Conservation (phyloP, 1,284 basidiomycete species). For the Cryptococcus maquisensis region DNA sequence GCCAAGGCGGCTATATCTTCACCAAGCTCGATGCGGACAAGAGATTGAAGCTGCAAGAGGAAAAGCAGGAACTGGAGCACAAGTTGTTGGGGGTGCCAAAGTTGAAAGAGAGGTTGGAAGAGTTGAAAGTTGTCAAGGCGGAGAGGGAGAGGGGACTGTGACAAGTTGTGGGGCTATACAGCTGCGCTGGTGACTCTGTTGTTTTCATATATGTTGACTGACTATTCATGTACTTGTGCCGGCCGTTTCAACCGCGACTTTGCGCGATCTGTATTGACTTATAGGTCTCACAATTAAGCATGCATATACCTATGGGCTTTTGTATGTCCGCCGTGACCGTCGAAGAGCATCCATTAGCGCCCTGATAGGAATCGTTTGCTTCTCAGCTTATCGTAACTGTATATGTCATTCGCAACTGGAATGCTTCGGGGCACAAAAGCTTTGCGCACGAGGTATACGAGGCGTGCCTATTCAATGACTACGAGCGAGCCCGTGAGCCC, state of each 20-base stretch:
- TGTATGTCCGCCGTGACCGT: too few relatives aligned
- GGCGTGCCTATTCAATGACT: too few relatives aligned
- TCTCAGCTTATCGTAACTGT: too few relatives aligned
- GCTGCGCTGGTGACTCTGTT: too few relatives aligned
- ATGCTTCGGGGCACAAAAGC: too few relatives aligned
- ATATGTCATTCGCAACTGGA: too few relatives aligned
- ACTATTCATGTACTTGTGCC: not conserved
- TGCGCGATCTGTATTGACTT: conserved; percentile 19
- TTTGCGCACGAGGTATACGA: too few relatives aligned
- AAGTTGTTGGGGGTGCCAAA: conserved; percentile 81
- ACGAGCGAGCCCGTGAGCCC: too few relatives aligned
- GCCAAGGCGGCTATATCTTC: conserved; percentile 59
- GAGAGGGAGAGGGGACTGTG: conserved; percentile 23
- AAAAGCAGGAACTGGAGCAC: conserved; percentile 78
- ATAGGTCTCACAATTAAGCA: conserved; percentile 23
- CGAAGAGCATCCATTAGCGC: too few relatives aligned
- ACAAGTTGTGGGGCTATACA: not conserved
- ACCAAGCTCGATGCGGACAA: conserved; percentile 88
- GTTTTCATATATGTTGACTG: not conserved
- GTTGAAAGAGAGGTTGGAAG: conserved; percentile 69
- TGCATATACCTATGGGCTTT: conserved; percentile 18
- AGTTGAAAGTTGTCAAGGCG: conserved; percentile 53
- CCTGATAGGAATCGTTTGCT: too few relatives aligned
- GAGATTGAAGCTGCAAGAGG: conserved; percentile 85
- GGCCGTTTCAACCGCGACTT: too few relatives aligned